Conservation (phyloP, 768 basidiomycete species). For the Mrakia hoshinonis region DNA sequence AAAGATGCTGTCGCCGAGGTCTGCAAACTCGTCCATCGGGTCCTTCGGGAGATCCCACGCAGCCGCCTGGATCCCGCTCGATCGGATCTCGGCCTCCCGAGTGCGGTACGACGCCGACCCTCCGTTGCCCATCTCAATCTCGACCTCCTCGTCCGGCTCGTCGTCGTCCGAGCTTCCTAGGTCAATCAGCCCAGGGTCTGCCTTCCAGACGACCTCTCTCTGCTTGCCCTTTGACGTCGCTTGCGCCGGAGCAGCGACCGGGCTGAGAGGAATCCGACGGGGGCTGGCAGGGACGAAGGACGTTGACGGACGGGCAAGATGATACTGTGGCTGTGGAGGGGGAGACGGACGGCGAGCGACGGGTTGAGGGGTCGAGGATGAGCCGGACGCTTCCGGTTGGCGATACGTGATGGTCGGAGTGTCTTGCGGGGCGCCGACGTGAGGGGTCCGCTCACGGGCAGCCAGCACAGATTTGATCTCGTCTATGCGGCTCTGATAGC, state of each 20-base stretch:
- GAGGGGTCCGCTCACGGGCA: not conserved
- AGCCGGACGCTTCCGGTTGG: not conserved
- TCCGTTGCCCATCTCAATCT: constrained; percentile 8
- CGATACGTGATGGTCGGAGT: not conserved
- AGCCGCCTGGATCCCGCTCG: too few relatives aligned
- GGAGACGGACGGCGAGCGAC: not conserved
- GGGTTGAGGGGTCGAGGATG: not conserved
- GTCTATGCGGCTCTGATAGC: constrained; percentile 2
- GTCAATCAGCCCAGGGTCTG: not conserved
- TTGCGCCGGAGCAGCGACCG: not conserved
- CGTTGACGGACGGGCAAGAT: not conserved
- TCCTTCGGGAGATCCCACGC: not conserved
- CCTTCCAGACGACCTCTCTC: not conserved
- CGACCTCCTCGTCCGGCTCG: constrained; percentile 5
- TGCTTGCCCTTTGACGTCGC: not conserved
- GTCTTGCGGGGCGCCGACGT: not conserved
- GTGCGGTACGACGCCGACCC: not conserved
- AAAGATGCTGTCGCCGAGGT: constrained; percentile 13
- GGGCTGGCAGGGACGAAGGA: not conserved
- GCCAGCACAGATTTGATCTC: constrained; percentile 8
- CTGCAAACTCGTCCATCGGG: constrained; percentile 19
- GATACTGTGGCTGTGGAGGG: not conserved
- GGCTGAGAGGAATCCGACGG: constrained; percentile 2
- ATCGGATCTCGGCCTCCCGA: too few relatives aligned
- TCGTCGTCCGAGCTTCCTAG: constrained; percentile 2